These are phyloP conservation scores for Fusarium graminum DNA, from an alignment of 2,329 filamentous ascomycete species.

Conservation along the genomic window DNA sequence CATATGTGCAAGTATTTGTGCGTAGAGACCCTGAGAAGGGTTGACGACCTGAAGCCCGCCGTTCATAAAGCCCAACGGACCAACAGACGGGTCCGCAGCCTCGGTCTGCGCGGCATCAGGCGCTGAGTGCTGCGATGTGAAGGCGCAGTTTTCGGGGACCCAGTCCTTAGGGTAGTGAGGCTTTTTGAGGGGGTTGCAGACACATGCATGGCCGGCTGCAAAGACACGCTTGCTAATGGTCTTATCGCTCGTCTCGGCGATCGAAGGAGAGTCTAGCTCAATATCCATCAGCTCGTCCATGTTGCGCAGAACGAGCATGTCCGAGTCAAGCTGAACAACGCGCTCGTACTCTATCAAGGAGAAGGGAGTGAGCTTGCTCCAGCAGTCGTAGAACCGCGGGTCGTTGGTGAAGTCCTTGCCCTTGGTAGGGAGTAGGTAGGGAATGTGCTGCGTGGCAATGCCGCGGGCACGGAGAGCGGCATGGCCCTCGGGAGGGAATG, in stretches of 20 bases:
- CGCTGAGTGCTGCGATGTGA: slow-evolving; percentile 65
- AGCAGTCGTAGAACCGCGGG: slow-evolving; percentile 89
- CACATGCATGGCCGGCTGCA: slow-evolving; percentile 85
- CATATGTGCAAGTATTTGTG: slow-evolving; percentile 65
- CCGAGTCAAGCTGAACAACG: slow-evolving; percentile 86
- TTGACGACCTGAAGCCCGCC: slow-evolving; percentile 69
- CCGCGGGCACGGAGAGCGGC: slow-evolving; percentile 75
- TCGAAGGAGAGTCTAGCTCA: slow-evolving; percentile 68
- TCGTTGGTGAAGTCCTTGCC: slow-evolving; percentile 79
- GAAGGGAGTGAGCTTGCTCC: slow-evolving; percentile 88
- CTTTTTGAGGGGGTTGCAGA: slow-evolving; percentile 85
- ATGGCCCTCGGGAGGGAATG: slow-evolving; percentile 77
- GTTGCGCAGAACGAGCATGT: slow-evolving; percentile 86
- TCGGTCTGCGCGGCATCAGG: slow-evolving; percentile 62
- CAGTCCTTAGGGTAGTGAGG: slow-evolving; percentile 83
- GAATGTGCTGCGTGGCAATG: slow-evolving; percentile 77
- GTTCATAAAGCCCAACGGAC: slow-evolving; percentile 64
- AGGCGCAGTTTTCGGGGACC: slow-evolving; percentile 69
- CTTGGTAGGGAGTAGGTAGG: slow-evolving; percentile 76
- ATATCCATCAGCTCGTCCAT: slow-evolving; percentile 96
- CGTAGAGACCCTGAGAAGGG: slow-evolving; percentile 62
- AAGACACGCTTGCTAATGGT: slow-evolving; percentile 72
- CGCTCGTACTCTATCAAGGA: slow-evolving; percentile 80
- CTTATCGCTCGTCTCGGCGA: slow-evolving; percentile 43
- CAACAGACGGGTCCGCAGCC: slow-evolving; percentile 59